Conservation (phyloP, 495 filamentous ascomycete genomes). For the Ramalina intermedia region DNA sequence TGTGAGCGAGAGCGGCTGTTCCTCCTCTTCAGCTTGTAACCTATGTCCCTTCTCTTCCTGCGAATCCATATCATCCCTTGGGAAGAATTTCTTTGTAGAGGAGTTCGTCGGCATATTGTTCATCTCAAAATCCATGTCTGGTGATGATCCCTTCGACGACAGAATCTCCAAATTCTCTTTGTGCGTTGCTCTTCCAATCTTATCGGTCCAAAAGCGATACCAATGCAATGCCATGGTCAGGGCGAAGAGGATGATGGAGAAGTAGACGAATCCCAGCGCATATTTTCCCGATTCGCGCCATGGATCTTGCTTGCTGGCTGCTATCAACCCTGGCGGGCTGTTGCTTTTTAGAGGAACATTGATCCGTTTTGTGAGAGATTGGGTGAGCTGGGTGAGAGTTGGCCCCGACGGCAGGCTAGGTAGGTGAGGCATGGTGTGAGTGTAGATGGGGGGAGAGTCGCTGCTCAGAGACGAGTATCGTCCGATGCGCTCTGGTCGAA, state of each 20-base stretch:
- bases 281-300: constrained; percentile 76
- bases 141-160: constrained; percentile 37
- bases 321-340: constrained; percentile 53
- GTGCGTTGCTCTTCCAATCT: constrained; percentile 68
- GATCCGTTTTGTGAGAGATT: constrained; percentile 52
- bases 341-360: constrained; percentile 54
- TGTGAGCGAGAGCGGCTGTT: constrained; percentile 54
- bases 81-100: constrained; percentile 60
- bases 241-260: constrained; percentile 55
- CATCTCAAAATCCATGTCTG: constrained; percentile 54
- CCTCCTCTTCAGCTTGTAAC: constrained; percentile 33
- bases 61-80: constrained; percentile 13
- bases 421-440: constrained; percentile 11
- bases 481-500: too few species aligned
- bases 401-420: constrained; percentile 13
- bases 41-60: constrained; percentile 25
- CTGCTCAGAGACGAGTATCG: too few species aligned
- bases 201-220: constrained; percentile 80
- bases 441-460: too few species aligned
- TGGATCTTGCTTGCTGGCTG: constrained; percentile 63
- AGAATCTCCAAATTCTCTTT: constrained; percentile 50
- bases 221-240: constrained; percentile 49
- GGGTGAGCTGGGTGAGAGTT: constrained; percentile 1
- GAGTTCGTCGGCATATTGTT: constrained; percentile 52
- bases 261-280: constrained; percentile 76